phyloP scores from a whole-genome alignment of 129 eudicot species.

The Calendula officinalis region DNA sequence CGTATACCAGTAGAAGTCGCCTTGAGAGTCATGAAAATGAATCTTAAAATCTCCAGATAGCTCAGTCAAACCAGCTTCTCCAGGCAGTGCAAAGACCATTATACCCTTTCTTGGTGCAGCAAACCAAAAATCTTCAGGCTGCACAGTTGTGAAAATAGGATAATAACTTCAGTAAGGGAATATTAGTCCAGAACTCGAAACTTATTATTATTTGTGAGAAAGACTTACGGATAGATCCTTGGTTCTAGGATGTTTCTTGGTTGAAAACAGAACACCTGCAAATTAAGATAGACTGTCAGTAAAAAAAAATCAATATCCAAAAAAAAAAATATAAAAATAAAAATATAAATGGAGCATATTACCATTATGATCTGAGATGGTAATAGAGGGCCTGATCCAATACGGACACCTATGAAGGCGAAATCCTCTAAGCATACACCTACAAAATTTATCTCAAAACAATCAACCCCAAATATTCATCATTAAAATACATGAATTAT shows the following conservation, averaged over 20 bases:
- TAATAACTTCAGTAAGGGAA: background rate
- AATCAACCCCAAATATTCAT: slow-evolving; percentile 2
- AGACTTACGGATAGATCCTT: slow-evolving; percentile 49
- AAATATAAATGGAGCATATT: background rate
- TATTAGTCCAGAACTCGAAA: slow-evolving; percentile 6
- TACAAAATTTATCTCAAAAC: slow-evolving; percentile 29
- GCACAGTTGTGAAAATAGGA: slow-evolving; percentile 20
- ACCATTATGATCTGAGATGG: slow-evolving; percentile 90
- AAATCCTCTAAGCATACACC: slow-evolving; percentile 96
- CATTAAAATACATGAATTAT: no score
- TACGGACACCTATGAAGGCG: slow-evolving; percentile 94
- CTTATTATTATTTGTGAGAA: background rate
- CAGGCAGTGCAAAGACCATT: slow-evolving; percentile 96
- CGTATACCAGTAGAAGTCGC: slow-evolving; percentile 87
- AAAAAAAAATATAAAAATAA: background rate
- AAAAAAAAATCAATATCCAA: background rate
- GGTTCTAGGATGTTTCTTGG: slow-evolving; percentile 55
- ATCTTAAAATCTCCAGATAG: slow-evolving; percentile 87
- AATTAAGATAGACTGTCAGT: background rate
- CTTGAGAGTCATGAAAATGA: slow-evolving; percentile 90
- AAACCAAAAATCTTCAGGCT: slow-evolving; percentile 98
- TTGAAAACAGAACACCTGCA: slow-evolving; percentile 47
- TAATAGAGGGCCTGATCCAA: slow-evolving; percentile 91
- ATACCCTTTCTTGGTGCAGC: slow-evolving; percentile 91
- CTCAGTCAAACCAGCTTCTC: slow-evolving; percentile 93